These are phyloP conservation scores for Phlyctochytrium bullatum DNA, from an alignment of 192 early-diverging fungal genomes.

Conservation along the genomic window DNA sequence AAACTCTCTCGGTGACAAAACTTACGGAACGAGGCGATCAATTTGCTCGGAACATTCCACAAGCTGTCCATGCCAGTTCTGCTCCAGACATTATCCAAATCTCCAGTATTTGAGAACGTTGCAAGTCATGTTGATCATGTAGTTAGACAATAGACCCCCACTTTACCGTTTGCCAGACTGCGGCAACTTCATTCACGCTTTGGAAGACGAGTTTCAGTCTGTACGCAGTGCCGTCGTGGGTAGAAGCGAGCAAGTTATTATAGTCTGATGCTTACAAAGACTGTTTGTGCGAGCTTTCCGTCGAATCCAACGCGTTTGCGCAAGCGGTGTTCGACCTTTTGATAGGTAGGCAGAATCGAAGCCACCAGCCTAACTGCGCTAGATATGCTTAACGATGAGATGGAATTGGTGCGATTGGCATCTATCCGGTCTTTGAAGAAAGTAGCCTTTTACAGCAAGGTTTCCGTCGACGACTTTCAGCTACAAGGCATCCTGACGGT, in stretches of 20 bases:
- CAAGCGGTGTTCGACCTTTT: conserved; percentile 74
- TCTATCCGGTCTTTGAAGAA: conserved; percentile 72
- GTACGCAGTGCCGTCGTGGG: conserved; percentile 85
- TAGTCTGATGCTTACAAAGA: background rate
- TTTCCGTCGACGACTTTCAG: conserved; percentile 71
- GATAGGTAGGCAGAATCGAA: conserved; percentile 52
- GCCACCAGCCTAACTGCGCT: background rate
- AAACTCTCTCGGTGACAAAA: background rate
- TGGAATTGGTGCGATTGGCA: conserved; percentile 77
- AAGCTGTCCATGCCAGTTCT: background rate
- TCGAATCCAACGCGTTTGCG: conserved; percentile 69
- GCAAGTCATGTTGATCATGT: background rate
- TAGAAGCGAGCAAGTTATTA: conserved; percentile 32
- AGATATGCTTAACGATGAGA: conserved; percentile 98
- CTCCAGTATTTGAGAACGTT: background rate
- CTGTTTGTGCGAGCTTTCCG: conserved; percentile 58
- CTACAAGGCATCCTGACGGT: conserved; percentile 70
- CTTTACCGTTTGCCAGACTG: conserved; percentile 45
- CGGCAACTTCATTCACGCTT: conserved; percentile 93
- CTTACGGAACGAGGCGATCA: background rate
- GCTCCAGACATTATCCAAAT: background rate
- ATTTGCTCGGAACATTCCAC: background rate
- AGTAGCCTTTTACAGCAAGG: conserved; percentile 57
- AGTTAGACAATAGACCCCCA: background rate
- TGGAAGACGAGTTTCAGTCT: conserved; percentile 92